Percentiles rank a stretch among this genome's conserved stretches.
phyloP scores from a whole-genome alignment of 306 rosid genomes.

The Glycine latifolia region DNA sequence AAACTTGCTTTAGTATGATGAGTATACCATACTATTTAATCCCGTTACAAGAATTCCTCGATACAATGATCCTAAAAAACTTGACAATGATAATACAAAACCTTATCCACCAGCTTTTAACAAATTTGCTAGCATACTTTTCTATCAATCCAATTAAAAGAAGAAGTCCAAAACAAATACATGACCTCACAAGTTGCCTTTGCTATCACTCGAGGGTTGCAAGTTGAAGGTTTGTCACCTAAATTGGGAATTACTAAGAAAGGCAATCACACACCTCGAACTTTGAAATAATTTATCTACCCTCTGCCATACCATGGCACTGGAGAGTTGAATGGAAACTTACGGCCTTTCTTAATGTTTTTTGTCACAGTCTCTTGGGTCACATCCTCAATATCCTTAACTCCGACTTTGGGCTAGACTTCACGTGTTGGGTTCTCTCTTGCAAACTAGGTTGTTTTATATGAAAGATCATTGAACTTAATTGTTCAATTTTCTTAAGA shows the following conservation, averaged over 20 bases:
- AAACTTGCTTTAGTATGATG: slow-evolving; percentile 20
- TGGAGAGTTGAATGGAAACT: slow-evolving; percentile 75
- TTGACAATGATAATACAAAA: slow-evolving; percentile 7
- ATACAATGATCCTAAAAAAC: slow-evolving; percentile 15
- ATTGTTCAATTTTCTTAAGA: not conserved
- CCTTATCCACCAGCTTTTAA: slow-evolving; percentile 26
- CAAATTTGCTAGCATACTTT: slow-evolving; percentile 20
- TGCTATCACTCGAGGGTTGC: slow-evolving; percentile 17
- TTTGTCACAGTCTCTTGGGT: slow-evolving; percentile 62
- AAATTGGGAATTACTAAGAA: slow-evolving; percentile 80
- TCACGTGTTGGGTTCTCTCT: slow-evolving; percentile 61
- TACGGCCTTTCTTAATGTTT: slow-evolving; percentile 68
- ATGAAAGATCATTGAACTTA: not conserved
- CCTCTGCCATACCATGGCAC: slow-evolving; percentile 75
- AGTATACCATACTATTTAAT: slow-evolving; percentile 11
- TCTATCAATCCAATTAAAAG: slow-evolving; percentile 3
- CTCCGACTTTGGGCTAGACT: slow-evolving; percentile 66
- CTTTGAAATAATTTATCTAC: slow-evolving; percentile 82
- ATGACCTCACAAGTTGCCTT: not conserved
- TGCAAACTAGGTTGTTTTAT: slow-evolving; percentile 54
- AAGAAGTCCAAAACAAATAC: not conserved
- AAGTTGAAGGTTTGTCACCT: slow-evolving; percentile 36
- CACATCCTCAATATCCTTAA: slow-evolving; percentile 67
- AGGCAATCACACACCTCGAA: slow-evolving; percentile 76
- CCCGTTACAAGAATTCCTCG: slow-evolving; percentile 9